Base-by-base conservation (phyloP, 768 basidiomycete species). In the Lenzites betulinus region DNA sequence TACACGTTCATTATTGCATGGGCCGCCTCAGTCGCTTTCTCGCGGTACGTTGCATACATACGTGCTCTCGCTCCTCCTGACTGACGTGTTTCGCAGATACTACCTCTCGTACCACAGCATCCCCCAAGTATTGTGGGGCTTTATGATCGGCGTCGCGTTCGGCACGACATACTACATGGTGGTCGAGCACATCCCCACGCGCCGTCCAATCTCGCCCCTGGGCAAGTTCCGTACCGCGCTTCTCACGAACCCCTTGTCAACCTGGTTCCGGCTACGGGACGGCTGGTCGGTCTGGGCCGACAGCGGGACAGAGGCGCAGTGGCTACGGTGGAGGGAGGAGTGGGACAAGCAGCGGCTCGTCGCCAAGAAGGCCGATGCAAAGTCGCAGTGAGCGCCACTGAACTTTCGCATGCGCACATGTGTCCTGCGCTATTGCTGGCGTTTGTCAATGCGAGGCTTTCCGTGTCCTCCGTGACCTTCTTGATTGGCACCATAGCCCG, bases 201-300 rank as follows among this genome's bases (percentile, higher is more conserved):
- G 73, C 18, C 72, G 73, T 22, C 92, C 90, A 9, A 58, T 68
- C 0, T 88, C 89, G 0, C 36, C 78, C 9, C 72, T 86, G 26
- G 90, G 87, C 15, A 69, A 71, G 50, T 60, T 75, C 3, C 85
- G 87, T 46, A 62, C 71, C 5, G 75, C 73, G 43, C 54, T 88
- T n/a, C 69, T 94, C 33, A 66, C 66, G 1, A 85, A 89, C 64
- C 81, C 84, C 5, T 33, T 91, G 20, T 80, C 79, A 6, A 75
- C 71, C 0, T 93, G 89, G 89, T 70, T 90, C 35, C 82, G 85
- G 49, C 75, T 94, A 43, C 80, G 90, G 49, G 92, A 94, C 68
- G 90, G 92, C 7, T 94, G 92, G 92, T 81, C 78, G 12, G 76
- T 92, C 1, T 94, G 90, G 88, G 66, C 77, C 3, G 92, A 94